Evolutionary conservation across 2,329 filamentous ascomycete genomes (phyloP), one percentile per base, ranked within the genome.

Genomic region (Coniochaeta sp.): DNA sequence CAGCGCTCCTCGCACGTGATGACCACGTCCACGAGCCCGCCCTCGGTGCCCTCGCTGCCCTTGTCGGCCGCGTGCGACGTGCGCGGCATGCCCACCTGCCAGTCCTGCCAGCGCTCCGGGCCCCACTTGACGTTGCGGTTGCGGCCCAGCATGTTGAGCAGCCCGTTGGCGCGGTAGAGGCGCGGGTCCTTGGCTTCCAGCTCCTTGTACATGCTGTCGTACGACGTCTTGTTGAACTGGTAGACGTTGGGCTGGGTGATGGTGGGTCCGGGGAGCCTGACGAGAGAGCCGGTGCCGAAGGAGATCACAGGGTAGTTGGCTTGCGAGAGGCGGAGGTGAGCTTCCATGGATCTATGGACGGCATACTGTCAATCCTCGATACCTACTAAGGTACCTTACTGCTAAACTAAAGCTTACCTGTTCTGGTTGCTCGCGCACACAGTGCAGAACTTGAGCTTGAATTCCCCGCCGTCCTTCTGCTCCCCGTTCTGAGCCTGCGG

Each of bases 401-500:
- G 14, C 47, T 52, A 52, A 7, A 30, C 47, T 52, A 28, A 28
- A 56, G 69, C 81, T 64, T 80, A 96, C 86, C 95, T 87, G 71
- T 99, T 99, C 74, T 99, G 92, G 70, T 99, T 99, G 70, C 92
- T 96, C 8, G 95, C 95, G 76, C 95, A 99, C n/a, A 99, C 93
- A 2, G 95, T 98, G 79, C 93, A 97, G 76, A 98, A 97, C 71
- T 90, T 96, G 63, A 99, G 83, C 76, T 95, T 96, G 81, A 88
- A 96, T 58, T 81, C 84, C n/a, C 78, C 78, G 28, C 79, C 75
- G 19, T 80, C 79, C 50, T 82, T 79, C 16, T 78, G 74, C 28
- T 78, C 75, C 59, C 77, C 77, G 60, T 81, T 79, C 60, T 75
- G 71, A 52, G 63, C 34, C 30, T 56, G 50, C 42, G 69, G 10